Base-by-base conservation (phyloP, 139 green algal genomes). In the Chlamydomonas sp. region DNA sequence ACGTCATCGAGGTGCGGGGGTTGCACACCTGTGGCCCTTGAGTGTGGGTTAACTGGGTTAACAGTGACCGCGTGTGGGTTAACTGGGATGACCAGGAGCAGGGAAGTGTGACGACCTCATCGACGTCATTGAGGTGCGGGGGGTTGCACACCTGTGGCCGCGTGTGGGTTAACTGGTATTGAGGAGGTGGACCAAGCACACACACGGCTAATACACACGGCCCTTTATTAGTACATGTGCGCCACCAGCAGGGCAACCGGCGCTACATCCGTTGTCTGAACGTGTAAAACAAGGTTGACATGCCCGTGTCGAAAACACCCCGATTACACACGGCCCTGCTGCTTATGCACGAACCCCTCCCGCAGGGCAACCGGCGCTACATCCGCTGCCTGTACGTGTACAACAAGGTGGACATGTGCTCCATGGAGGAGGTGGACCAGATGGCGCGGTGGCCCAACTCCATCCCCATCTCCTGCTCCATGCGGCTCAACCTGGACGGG, bases 201-300 rank as follows among this genome's bases (percentile, higher is more conserved):
- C 31, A 49, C 31, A 49, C 31, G 31, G 31, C 31, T 49, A 49
- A 49, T 49, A 49, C 31, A 49, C 31, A 49, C 31, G 31, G 31
- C 31, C 31, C 31, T 49, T 49, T 49, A 49, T 49, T 49, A 49
- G 31, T 49, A 49, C 31, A 49, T 49, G 31, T 49, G 0, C 68
- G 58, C 20, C 60, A 9, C 18, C 5, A 78, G 68, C 86, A 95
- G 92, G 96, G 96, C 74, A 98, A 99, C 94, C 90, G 97, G 58
- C 90, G 93, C 3, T 99, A 98, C 91, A 92, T 99, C 10, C 96
- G 97, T 85, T 99, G 97, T 93, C 88, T 99, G 63, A 99, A 99
- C 91, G 98, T 99, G 84, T 99, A 99, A 95, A 99, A 99, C 94
- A 99, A 99, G 91, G 93, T 96, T 31, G 96, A 98, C 91, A 97